These are phyloP conservation scores for Aegilops bicornis DNA, from an alignment of 176 grass and related monocot species.

Conservation along the genomic window DNA sequence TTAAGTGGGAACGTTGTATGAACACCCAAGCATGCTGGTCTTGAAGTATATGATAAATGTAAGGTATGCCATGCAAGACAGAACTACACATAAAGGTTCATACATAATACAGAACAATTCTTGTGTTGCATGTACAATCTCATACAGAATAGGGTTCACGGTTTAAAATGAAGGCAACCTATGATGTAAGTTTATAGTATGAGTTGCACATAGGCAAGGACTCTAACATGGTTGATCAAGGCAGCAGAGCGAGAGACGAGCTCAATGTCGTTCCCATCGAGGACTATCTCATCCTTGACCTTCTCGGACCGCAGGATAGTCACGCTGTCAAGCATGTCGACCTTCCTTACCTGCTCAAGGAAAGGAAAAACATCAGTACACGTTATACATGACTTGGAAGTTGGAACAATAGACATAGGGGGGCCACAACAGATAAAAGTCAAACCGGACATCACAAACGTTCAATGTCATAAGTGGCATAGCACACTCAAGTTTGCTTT, in stretches of 20 bases:
- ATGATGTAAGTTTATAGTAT: not conserved
- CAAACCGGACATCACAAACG: too few relatives aligned
- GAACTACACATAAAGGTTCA: too few relatives aligned
- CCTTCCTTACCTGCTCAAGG: constrained; percentile 59
- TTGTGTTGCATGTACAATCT: not conserved
- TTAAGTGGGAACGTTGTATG: too few relatives aligned
- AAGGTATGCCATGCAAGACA: too few relatives aligned
- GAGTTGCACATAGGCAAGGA: not conserved
- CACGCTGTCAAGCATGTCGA: constrained; percentile 82
- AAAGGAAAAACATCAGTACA: not conserved
- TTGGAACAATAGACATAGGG: too few relatives aligned
- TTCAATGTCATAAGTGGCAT: not conserved
- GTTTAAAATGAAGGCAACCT: not conserved
- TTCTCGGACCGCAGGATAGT: constrained; percentile 73
- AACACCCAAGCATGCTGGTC: not conserved
- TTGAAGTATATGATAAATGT: too few relatives aligned
- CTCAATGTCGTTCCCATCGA: constrained; percentile 82
- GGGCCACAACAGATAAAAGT: not conserved
- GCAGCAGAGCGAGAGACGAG: constrained; percentile 72
- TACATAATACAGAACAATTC: not conserved
- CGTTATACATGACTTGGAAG: not conserved
- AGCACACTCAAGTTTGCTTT: not conserved
- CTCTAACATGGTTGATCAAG: constrained; percentile 68
- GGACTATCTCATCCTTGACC: constrained; percentile 85
- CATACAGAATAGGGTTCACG: not conserved